These are phyloP conservation scores for Solanum hybrid DNA, from an alignment of 305 asterid species.

Conservation along the genomic window DNA sequence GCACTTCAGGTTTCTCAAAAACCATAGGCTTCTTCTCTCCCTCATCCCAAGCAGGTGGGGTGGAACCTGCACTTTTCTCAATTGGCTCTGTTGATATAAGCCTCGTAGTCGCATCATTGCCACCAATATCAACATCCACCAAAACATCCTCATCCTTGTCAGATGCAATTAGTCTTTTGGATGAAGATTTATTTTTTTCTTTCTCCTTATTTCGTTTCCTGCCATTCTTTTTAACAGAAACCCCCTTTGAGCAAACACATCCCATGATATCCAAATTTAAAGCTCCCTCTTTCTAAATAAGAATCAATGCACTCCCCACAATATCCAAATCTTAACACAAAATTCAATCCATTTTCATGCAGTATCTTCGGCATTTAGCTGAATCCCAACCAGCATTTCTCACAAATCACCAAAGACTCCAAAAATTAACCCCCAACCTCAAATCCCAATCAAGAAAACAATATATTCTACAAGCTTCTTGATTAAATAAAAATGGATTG, in stretches of 20 bases:
- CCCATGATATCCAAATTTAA: slow-evolving; percentile 45
- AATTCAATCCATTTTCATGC: slow-evolving; percentile 15
- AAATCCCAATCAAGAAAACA: slow-evolving; percentile 22
- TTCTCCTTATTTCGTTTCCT: slow-evolving; percentile 32
- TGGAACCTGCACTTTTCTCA: slow-evolving; percentile 53
- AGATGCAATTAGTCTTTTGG: slow-evolving; percentile 41
- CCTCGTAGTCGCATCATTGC: slow-evolving; percentile 50
- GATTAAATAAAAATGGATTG: background rate
- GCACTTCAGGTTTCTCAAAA: slow-evolving; percentile 28
- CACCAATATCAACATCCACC: slow-evolving; percentile 42
- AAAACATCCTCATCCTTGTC: slow-evolving; percentile 42
- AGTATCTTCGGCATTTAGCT: slow-evolving; percentile 27
- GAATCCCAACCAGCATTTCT: slow-evolving; percentile 29
- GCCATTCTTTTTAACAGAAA: slow-evolving; percentile 12
- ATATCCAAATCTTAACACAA: slow-evolving; percentile 5
- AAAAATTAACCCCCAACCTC: background rate
- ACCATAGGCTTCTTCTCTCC: slow-evolving; percentile 32
- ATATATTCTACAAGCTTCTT: background rate
- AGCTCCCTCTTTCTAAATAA: slow-evolving; percentile 23
- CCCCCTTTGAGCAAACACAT: slow-evolving; percentile 73
- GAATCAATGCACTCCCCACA: slow-evolving; percentile 18
- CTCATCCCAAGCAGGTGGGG: slow-evolving; percentile 45
- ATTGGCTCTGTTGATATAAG: slow-evolving; percentile 45
- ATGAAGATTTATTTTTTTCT: slow-evolving; percentile 41
- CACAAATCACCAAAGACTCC: background rate